Base-by-base conservation (phyloP, 768 basidiomycete genomes). In the Scleroderma citrinum region DNA sequence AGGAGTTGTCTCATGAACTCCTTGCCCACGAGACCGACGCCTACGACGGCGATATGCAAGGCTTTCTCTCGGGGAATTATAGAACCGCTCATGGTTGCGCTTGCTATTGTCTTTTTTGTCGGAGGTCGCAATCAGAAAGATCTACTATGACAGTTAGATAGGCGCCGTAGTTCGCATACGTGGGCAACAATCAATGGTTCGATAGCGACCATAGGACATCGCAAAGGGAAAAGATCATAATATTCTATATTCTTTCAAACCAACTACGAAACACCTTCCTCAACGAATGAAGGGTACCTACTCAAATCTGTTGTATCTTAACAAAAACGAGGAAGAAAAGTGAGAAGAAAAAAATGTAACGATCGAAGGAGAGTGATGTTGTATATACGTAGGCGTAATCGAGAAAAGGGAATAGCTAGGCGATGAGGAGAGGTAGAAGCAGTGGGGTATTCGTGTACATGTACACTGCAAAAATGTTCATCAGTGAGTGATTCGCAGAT, bases 1-100 rank as follows among this genome's bases (percentile, higher is more conserved):
- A 81, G 74, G 20, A 97, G 76, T 67, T 98, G 96, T 36, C 76
- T 67, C 65, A 98, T 75, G 59, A 98, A 80, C 62, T 92, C 90
- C 35, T 80, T 75, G 24, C 96, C 96, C 21, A 99, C 96, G 46
- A 95, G 87, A 3, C 96, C 96, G 29, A 92, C 79, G 50, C 96
- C 96, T 48, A 97, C 76, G 55, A 96, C 76, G 38, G 91, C 91
- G 46, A 97, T 81, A 11, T 66, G 55, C 47, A 69, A 72, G 65
- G 51, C 72, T 62, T 54, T 62, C 57, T 58, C 58, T 20, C 20
- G 57, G 21, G 44, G 39, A 26, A 49, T 49, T 12, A 19, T 43
- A 11, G 43, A 44, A 29, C 17, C 29, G 41, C 42, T 58, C 62
- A 65, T 64, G 10, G 19, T 45, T n/a, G n/a, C n/a, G n/a, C 19